Evolutionary conservation across 257 asterid genomes (phyloP).

Genomic region (Nyctanthes arbortristis): DNA sequence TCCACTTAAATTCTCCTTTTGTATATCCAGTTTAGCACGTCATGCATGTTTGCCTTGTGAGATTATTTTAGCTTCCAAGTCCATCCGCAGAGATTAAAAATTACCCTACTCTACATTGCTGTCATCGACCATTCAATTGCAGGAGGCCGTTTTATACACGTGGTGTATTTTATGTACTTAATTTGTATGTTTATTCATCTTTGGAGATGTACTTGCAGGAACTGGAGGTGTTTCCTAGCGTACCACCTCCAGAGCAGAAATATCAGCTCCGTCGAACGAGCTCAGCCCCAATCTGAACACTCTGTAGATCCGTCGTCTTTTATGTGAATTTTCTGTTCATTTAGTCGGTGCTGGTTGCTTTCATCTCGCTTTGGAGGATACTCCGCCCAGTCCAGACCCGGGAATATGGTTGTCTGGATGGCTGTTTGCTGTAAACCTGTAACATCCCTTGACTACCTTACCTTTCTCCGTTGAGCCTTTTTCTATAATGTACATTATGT

Average conservation of each 20-base stretch:
- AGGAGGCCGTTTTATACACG: background rate
- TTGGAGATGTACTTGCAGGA: conserved; percentile 33
- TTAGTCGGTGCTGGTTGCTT: conserved; percentile 21
- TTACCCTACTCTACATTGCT: background rate
- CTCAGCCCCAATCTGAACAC: conserved; percentile 48
- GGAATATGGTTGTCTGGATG: conserved; percentile 4
- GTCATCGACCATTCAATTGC: background rate
- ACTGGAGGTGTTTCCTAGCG: conserved; percentile 38
- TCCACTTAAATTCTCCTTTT: background rate
- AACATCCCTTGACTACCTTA: conserved; percentile 17
- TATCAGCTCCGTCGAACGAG: conserved; percentile 51
- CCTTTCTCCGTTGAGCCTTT: conserved; percentile 3
- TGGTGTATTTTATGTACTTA: background rate
- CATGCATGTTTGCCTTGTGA: no score
- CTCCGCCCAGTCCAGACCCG: conserved; percentile 19
- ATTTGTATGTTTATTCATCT: background rate
- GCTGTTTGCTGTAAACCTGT: conserved; percentile 12
- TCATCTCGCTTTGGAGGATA: conserved; percentile 2
- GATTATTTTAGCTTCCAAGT: background rate
- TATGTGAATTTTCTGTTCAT: conserved; percentile 3
- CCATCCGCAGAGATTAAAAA: background rate
- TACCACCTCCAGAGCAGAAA: conserved; percentile 49
- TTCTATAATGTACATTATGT: conserved; percentile 1
- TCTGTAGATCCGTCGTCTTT: conserved; percentile 19
- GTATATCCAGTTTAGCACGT: background rate